Evolutionary conservation across 2,329 filamentous ascomycete species (phyloP).

Genomic region (Penicillium oxalicum): DNA sequence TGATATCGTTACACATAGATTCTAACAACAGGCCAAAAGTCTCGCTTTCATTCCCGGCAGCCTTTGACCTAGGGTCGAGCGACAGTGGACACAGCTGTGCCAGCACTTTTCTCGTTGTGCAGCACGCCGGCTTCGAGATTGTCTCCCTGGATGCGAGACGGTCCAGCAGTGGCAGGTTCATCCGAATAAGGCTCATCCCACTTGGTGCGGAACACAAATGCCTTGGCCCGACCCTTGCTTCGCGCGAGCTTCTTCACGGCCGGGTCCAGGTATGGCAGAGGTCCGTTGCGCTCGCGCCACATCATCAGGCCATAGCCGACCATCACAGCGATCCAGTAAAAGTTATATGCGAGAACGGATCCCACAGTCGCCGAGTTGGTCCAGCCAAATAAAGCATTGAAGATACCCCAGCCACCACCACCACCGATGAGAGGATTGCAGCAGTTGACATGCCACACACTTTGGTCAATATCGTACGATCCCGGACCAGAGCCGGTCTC

Average conservation of each 20-base stretch:
- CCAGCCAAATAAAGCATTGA: conserved; percentile 83
- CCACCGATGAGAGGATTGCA: conserved; percentile 67
- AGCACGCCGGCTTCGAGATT: conserved; percentile 2
- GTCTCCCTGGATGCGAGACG: conserved; percentile 6
- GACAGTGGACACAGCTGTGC: conserved; percentile 4
- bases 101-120: conserved; percentile 6
- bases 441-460: conserved; percentile 81
- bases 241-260: conserved; percentile 5
- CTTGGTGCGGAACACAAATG: conserved; percentile 14
- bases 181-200: conserved; percentile 6
- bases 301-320: conserved; percentile 16
- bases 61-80: conserved; percentile 2
- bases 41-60: not conserved
- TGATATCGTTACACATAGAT: no score
- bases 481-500: conserved; percentile 63
- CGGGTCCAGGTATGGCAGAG: conserved; percentile 16
- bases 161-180: not conserved
- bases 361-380: conserved; percentile 82
- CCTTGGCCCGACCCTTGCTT: conserved; percentile 12
- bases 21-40: not conserved
- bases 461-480: conserved; percentile 70
- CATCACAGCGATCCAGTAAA: conserved; percentile 60
- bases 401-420: conserved; percentile 76
- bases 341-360: conserved; percentile 77
- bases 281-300: conserved; percentile 15